Evolutionary conservation across 108 stramenopile species (phyloP).

Genomic region (Nitzschia putrida): DNA sequence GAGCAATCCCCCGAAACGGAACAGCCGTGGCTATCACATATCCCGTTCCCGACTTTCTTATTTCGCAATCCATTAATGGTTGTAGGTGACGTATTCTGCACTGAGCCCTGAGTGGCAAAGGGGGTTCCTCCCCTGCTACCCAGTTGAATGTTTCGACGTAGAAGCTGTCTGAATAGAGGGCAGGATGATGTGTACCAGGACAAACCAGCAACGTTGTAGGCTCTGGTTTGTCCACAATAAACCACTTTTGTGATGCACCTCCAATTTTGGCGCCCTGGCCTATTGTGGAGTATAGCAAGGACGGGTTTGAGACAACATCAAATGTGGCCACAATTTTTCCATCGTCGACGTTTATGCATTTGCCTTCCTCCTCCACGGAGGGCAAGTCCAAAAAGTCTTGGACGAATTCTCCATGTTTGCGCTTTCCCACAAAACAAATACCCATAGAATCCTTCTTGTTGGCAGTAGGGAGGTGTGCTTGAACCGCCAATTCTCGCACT

Average conservation of each 20-base stretch:
- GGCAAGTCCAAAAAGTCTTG: slow-evolving; percentile 66
- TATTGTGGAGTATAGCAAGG: slow-evolving; percentile 64
- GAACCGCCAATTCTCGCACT: slow-evolving; percentile 79
- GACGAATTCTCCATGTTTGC: slow-evolving; percentile 78
- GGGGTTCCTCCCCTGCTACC: slow-evolving; percentile 50
- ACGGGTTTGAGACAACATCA: slow-evolving; percentile 19
- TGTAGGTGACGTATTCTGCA: slow-evolving; percentile 82
- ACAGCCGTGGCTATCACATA: slow-evolving; percentile 43
- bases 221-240: slow-evolving; percentile 68
- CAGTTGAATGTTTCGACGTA: slow-evolving; percentile 65
- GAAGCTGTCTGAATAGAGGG: slow-evolving; percentile 70
- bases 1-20: slow-evolving; percentile 76
- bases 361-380: slow-evolving; percentile 13
- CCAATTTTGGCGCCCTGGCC: slow-evolving; percentile 89
- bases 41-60: slow-evolving; percentile 13
- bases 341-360: slow-evolving; percentile 80
- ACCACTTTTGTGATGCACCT: slow-evolving; percentile 77
- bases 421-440: slow-evolving; percentile 96
- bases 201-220: slow-evolving; percentile 58
- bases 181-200: slow-evolving; percentile 84
- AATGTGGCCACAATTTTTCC: slow-evolving; percentile 54
- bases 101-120: slow-evolving; percentile 36
- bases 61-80: slow-evolving; percentile 65
- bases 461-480: slow-evolving; percentile 78
- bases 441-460: slow-evolving; percentile 90